phyloP scores from a whole-genome alignment of 768 basidiomycete species.

The Ramaria rubella region DNA sequence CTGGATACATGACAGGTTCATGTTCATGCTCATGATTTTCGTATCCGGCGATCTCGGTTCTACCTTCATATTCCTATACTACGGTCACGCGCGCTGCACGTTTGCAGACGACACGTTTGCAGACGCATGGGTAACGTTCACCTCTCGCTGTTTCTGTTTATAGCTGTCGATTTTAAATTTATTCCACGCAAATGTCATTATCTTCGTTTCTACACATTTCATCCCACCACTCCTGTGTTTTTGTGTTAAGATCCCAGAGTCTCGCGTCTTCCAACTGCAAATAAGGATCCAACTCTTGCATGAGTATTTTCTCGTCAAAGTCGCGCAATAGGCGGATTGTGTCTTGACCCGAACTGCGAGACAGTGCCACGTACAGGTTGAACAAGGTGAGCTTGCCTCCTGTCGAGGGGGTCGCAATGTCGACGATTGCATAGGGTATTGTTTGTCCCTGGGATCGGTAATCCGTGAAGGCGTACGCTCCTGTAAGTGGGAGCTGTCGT shows the following conservation, averaged over 20 bases:
- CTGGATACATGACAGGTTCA: too few relatives aligned
- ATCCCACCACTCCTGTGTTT: background rate
- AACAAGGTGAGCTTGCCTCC: conserved; percentile 26
- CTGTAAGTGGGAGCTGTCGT: conserved; percentile 28
- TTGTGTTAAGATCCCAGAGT: background rate
- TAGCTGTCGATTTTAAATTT: too few relatives aligned
- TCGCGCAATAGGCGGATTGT: conserved; percentile 25
- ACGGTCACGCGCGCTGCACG: too few relatives aligned
- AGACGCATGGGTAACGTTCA: too few relatives aligned
- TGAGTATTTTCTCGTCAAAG: conserved; percentile 24
- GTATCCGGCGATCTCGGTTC: too few relatives aligned
- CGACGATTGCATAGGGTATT: conserved; percentile 29
- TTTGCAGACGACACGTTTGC: too few relatives aligned
- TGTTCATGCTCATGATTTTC: too few relatives aligned
- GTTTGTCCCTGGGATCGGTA: conserved; percentile 40
- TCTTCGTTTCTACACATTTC: too few relatives aligned
- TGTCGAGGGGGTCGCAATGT: conserved; percentile 30
- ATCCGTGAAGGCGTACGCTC: conserved; percentile 38
- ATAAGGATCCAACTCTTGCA: conserved; percentile 27
- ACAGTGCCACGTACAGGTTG: conserved; percentile 38
- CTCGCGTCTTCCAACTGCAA: background rate
- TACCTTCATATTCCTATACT: too few relatives aligned
- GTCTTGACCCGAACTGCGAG: conserved; percentile 24
- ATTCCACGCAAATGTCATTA: too few relatives aligned
- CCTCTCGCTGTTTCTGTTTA: too few relatives aligned